Percentiles rank a stretch among this genome's conserved stretches.
phyloP scores from a whole-genome alignment of 2,329 filamentous ascomycete species.

The Westerdykella sp. region DNA sequence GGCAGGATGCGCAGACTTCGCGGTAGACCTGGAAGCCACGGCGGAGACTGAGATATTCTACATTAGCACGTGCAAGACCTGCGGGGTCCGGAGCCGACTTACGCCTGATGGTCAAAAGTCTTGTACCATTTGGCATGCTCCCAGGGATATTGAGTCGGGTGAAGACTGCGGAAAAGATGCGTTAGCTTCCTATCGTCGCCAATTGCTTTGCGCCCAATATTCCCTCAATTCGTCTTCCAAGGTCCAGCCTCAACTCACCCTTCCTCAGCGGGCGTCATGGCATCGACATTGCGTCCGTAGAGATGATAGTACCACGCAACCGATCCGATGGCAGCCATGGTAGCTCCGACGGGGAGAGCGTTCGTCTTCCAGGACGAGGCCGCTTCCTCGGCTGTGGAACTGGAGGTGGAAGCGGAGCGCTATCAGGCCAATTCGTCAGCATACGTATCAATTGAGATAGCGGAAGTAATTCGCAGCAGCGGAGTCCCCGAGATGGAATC shows the following conservation, averaged over 20 bases:
- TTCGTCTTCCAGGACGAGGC: conserved; percentile 77
- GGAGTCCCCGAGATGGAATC: conserved; percentile 14
- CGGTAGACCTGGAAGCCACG: conserved; percentile 99
- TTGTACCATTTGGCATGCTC: conserved; percentile 86
- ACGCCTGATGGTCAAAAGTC: conserved; percentile 96
- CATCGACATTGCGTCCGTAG: conserved; percentile 81
- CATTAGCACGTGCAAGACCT: conserved; percentile 1
- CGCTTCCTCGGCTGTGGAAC: conserved; percentile 60
- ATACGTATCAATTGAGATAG: conserved; percentile 23
- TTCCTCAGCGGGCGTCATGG: conserved; percentile 92
- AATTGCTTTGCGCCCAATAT: conserved; percentile 18
- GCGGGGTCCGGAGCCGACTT: conserved; percentile 43
- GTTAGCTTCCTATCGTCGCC: conserved; percentile 26
- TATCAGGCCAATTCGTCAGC: conserved; percentile 34
- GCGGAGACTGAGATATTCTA: conserved; percentile 61
- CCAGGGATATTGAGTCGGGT: conserved; percentile 90
- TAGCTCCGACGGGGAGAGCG: conserved; percentile 79
- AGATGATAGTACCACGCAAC: conserved; percentile 97
- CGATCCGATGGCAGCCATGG: conserved; percentile 77
- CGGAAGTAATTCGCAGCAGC: conserved; percentile 10
- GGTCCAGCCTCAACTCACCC: conserved; percentile 63
- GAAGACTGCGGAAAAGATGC: conserved; percentile 58
- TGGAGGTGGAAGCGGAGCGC: conserved; percentile 64
- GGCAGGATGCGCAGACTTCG: conserved; percentile 96
- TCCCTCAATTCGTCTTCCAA: conserved; percentile 15